Base-by-base conservation (phyloP, 1,284 basidiomycete species). In the Moesziomyces sp. region DNA sequence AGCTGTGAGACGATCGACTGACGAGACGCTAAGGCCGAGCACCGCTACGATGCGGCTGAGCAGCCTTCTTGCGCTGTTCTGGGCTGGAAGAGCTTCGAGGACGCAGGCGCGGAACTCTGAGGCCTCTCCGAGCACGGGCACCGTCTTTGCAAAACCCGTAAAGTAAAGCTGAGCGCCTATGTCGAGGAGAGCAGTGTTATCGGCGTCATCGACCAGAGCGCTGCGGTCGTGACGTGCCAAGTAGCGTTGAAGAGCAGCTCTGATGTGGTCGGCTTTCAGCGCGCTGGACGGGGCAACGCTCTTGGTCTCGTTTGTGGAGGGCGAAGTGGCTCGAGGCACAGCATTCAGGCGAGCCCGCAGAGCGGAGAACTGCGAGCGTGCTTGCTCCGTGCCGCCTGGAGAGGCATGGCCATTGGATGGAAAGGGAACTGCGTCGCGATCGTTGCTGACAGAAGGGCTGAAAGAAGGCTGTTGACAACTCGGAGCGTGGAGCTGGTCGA, bases 91-190 rank as follows among this genome's bases (percentile, higher is more conserved):
- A 6, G 35, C 24, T 8, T 34, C 28, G 10, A 49, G 19, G 2
- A 50, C 24, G 9, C 47, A n/a, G 14, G 19, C n/a, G n/a, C 49
- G 24, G 19, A 57, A 57, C 26, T 57, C 55, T 19, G 23, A 18
- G 5, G 34, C 14, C 14, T 57, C 55, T 11, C 55, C 55, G 5
- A 57, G 55, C 47, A 57, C 14, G 10, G 55, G 55, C 0, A 50
- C 55, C 5, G 55, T 49, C 47, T 50, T 57, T 38, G 46, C 55
- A 21, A 57, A 57, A 3, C 55, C 47, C 19, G 24, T 21, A n/a
- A 57, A 57, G 47, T 50, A 57, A 7, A 57, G 55, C 26, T 49
- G 21, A 16, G 11, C 13, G 14, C 55, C 55, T 3, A n/a, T 35
- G 6, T 49, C 47, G 14, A 57, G 23, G 8, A 57, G 42, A 4